Evolutionary conservation across 1,284 basidiomycete genomes (phyloP), one percentile per base, ranked within the genome.

Genomic region (Vanrija sp.): DNA sequence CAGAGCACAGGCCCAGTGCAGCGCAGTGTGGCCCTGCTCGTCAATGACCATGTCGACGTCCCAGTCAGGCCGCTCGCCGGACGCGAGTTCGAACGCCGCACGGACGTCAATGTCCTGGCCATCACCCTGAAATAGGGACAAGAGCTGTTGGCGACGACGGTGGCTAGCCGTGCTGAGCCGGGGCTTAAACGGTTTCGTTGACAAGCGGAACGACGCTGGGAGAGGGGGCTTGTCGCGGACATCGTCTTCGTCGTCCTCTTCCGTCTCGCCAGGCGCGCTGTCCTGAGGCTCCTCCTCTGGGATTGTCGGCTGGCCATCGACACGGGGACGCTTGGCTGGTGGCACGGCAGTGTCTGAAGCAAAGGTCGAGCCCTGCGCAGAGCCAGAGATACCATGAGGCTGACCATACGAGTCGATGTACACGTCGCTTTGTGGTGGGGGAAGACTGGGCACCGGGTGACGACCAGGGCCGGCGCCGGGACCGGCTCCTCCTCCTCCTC

Each of bases 1-100:
- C 43, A 98, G 81, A 38, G 92, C 90, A 6, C 91, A 86, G 1
- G 96, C 94, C 71, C 97, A 85, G 73, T 99, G 96, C 26, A 99
- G 80, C 6, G 95, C 87, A 0, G 92, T 93, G 74, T 99, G 95
- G 0, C 92, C 91, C 68, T 94, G 88, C 62, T 97, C 91, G 68
- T 99, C 96, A 39, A 97, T 83, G 43, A 93, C 82, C 18, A 84
- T 81, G 71, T 97, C 89, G 47, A 89, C 78, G 60, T 92, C 89
- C 47, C 85, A 70, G 16, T 68, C 68, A 1, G 58, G 46, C 40
- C 51, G 46, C 16, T 65, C 58, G 18, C 28, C 54, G 18, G 62
- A 18, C 3, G 49, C 47, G 7, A 68, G 43, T 44, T 68, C 65
- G 25, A 70, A 63, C 25, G 60, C 52, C 19, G 53, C 18, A 16